phyloP scores from a whole-genome alignment of 139 green algal genomes.

The Haematococcus lacustris region DNA sequence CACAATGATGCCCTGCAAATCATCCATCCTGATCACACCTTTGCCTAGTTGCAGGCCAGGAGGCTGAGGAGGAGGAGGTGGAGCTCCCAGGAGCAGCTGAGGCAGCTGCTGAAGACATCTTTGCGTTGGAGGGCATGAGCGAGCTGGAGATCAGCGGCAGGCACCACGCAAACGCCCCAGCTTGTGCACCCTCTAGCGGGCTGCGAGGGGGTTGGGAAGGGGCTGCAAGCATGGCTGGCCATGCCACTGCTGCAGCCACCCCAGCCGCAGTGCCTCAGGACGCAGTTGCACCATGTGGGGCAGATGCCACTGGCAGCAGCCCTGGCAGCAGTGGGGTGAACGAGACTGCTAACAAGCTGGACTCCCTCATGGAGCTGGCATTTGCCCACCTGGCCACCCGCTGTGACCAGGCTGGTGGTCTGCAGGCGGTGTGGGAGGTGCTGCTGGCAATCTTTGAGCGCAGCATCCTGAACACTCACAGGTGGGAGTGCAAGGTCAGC shows the following conservation, averaged over 20 bases:
- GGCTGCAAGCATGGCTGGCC: neutral
- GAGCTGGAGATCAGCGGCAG: constrained; percentile 52
- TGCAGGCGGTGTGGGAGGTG: constrained; percentile 43
- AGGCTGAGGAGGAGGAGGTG: too few species aligned
- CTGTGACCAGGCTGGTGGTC: constrained; percentile 5
- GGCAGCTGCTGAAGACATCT: constrained; percentile 75
- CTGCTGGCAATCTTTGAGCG: constrained; percentile 66
- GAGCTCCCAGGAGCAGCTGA: too few species aligned
- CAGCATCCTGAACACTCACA: constrained; percentile 67
- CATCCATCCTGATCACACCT: too few species aligned
- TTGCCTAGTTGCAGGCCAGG: too few species aligned
- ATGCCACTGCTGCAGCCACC: neutral
- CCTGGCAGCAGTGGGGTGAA: constrained; percentile 20
- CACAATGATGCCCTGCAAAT: too few species aligned
- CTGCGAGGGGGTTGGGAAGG: constrained; percentile 6
- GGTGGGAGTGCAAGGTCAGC: neutral
- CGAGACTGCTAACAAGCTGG: constrained; percentile 78
- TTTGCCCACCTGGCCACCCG: constrained; percentile 61
- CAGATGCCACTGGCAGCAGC: too few species aligned
- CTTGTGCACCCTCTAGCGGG: neutral
- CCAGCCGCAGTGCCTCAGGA: constrained; percentile 4
- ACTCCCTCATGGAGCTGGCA: constrained; percentile 80
- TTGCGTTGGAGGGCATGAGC: constrained; percentile 74
- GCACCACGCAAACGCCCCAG: neutral
- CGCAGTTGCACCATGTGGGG: constrained; percentile 6